Evolutionary conservation across 495 filamentous ascomycete species (phyloP), one percentile per base, ranked within the genome.

Genomic region (Pyrenula aspistea): DNA sequence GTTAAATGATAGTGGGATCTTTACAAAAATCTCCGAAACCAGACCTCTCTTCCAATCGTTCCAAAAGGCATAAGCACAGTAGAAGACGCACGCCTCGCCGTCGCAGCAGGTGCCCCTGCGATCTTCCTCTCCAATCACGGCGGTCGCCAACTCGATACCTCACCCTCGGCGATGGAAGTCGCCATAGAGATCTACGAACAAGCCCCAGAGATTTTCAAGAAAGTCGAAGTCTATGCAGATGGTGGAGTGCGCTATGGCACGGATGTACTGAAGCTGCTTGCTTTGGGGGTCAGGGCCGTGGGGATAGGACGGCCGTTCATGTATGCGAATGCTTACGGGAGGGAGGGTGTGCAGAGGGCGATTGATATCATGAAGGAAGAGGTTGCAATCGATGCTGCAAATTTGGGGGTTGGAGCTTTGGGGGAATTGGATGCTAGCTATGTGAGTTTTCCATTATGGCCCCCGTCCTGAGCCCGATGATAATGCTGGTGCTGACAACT

Each of bases 121-220:
- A 84, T 89, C 10, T 71, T 78, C 24, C 63, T 81, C 2, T 80
- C 75, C 53, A 90, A 89, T 56, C 87, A 90, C 65, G 87, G 87
- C 10, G 87, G 86, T 0, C 63, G 87, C 24, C 81, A 78, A 56
- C 62, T 87, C 2, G 86, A 91, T 60, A 85, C 81, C 51, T 73
- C 78, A 0, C 81, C 83, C 0, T 72, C 84, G 2, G 79, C 79
- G 0, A 72, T 89, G 15, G 62, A 86, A 54, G 72, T 79, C 0
- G 63, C 89, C 25, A 64, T 88, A n/a, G 85, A 86, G 59, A 63
- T 88, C 62, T 80, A 84, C 59, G 69, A 74, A 65, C 69, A 73
- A 60, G 78, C 80, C 62, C 75, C 81, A 2, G 65, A 82, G 66
- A 65, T 88, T 1, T 84, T 88, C 60, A 72, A 76, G 4, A 69